phyloP scores from a whole-genome alignment of 306 rosid species.

The Malus asiatica region DNA sequence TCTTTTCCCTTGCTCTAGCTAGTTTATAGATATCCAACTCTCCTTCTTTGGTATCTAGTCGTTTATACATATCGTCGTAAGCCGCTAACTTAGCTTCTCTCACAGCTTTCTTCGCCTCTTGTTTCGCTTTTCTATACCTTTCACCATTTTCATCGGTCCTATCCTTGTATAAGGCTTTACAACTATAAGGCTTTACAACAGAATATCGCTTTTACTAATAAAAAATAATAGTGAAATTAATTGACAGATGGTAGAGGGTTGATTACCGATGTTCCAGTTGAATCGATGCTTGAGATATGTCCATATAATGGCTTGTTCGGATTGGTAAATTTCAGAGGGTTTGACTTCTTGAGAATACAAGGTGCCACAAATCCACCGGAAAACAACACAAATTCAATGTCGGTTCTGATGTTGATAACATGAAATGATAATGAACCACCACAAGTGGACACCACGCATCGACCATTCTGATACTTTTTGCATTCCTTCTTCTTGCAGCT shows the following conservation, averaged over 20 bases:
- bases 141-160: too few species aligned
- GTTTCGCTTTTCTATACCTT: too few species aligned
- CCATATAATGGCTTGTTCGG: constrained; percentile 67
- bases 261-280: constrained; percentile 52
- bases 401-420: constrained; percentile 73
- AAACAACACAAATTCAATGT: constrained; percentile 70
- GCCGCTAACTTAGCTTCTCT: too few species aligned
- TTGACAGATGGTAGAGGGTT: neutral
- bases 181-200: too few species aligned
- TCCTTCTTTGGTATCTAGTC: too few species aligned
- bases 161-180: too few species aligned
- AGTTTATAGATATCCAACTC: too few species aligned
- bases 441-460: constrained; percentile 37
- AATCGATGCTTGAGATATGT: constrained; percentile 61
- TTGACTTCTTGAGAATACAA: constrained; percentile 44
- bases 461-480: constrained; percentile 19
- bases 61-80: too few species aligned
- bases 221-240: neutral
- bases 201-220: too few species aligned
- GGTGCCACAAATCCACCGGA: constrained; percentile 55
- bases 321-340: constrained; percentile 43
- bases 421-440: constrained; percentile 64
- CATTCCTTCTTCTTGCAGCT: constrained; percentile 60
- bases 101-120: too few species aligned
- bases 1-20: too few species aligned